Percentiles rank a stretch among this genome's conserved stretches.
phyloP scores from a whole-genome alignment of 129 eudicot species.

The Oenanthe sinensis region DNA sequence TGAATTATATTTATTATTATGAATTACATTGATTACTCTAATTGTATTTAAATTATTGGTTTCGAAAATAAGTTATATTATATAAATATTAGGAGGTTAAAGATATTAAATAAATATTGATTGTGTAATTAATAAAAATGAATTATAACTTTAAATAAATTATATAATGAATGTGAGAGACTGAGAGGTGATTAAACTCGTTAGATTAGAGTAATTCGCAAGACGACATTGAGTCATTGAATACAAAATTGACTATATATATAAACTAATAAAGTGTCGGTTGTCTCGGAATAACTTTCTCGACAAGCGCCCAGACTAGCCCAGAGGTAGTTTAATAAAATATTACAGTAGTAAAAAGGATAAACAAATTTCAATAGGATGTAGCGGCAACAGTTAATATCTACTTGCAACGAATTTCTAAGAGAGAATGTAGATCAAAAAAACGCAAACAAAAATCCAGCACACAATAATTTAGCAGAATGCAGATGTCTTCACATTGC shows the following conservation, averaged over 20 bases:
- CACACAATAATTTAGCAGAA: background rate
- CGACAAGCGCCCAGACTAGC: background rate
- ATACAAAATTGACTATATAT: background rate
- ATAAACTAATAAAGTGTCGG: background rate
- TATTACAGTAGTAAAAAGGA: background rate
- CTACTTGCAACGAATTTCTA: background rate
- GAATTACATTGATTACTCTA: too few relatives aligned
- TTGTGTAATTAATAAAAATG: too few relatives aligned
- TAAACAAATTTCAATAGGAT: background rate
- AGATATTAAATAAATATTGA: too few relatives aligned
- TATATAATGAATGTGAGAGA: too few relatives aligned
- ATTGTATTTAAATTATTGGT: too few relatives aligned
- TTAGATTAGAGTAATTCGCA: too few relatives aligned
- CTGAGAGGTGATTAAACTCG: too few relatives aligned
- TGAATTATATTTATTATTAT: too few relatives aligned
- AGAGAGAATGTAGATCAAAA: background rate
- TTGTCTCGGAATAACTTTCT: background rate
- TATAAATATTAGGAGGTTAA: too few relatives aligned
- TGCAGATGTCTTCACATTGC: background rate
- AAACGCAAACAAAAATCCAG: background rate
- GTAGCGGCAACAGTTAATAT: background rate
- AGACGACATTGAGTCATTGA: too few relatives aligned
- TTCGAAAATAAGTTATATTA: too few relatives aligned
- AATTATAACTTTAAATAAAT: too few relatives aligned
- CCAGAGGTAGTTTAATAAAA: background rate